These are phyloP conservation scores for Pythium phragmiticola DNA, from an alignment of 352 stramenopile genomes.

Conservation along the genomic window DNA sequence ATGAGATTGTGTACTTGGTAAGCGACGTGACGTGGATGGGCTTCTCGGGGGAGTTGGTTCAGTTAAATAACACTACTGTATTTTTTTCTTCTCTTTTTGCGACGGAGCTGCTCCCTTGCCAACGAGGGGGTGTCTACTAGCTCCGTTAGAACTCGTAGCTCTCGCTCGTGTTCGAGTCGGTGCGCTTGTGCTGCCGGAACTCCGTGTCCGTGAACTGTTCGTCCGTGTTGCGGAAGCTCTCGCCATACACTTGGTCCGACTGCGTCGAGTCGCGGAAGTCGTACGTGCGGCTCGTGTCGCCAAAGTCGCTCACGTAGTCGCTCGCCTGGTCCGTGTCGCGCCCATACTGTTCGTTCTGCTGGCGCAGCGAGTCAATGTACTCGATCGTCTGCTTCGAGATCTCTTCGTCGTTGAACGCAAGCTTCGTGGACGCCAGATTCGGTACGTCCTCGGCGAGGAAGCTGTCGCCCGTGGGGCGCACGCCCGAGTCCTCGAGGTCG, in stretches of 20 bases:
- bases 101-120: slow-evolving; percentile 12
- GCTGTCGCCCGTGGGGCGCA: slow-evolving; percentile 16
- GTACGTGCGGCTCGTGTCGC: slow-evolving; percentile 16
- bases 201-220: slow-evolving; percentile 23
- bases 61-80: slow-evolving; percentile 29
- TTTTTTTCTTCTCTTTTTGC: not conserved
- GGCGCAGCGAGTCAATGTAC: slow-evolving; percentile 24
- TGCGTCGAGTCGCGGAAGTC: slow-evolving; percentile 18
- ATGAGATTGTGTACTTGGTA: too few species aligned
- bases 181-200: slow-evolving; percentile 30
- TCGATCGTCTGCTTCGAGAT: slow-evolving; percentile 25
- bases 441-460: slow-evolving; percentile 21
- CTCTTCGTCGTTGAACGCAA: slow-evolving; percentile 26
- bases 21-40: not conserved
- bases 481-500: not conserved
- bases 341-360: slow-evolving; percentile 23
- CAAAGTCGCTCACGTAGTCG: slow-evolving; percentile 25
- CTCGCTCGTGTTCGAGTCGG: slow-evolving; percentile 51
- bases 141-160: slow-evolving; percentile 71
- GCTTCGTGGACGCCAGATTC: slow-evolving; percentile 18
- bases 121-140: not conserved
- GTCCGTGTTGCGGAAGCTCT: slow-evolving; percentile 20
- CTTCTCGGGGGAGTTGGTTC: slow-evolving; percentile 4
- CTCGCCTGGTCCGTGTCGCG: slow-evolving; percentile 23
- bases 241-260: slow-evolving; percentile 16